Base-by-base conservation (phyloP, 2,329 filamentous ascomycete genomes). In the Calcarisporium arbuscula region DNA sequence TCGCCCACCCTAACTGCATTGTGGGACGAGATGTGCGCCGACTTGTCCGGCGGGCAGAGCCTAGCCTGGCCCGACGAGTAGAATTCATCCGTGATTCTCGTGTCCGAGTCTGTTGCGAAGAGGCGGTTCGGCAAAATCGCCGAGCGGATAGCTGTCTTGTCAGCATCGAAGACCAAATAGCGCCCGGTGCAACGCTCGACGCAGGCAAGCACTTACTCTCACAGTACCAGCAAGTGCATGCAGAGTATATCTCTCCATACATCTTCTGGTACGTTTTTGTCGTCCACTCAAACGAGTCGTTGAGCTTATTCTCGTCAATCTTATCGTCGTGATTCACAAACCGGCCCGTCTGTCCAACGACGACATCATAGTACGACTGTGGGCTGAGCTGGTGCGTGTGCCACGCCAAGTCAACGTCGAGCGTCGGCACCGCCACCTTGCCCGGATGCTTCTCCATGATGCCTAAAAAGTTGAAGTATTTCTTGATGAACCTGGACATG, bases 261-360 rank as follows among this genome's bases (percentile, higher is more conserved):
- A 62, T 55, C 21, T 74, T 72, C 47, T 83, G 73, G 58, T 87
- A 90, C 4, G 58, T 61, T 44, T 77, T 79, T 50, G 68, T 74
- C 0, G 84, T 90, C 73, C 75, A 84, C 51, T 79, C 74, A 49
- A 89, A 89, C 12, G 69, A 64, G 3, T 64, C 62, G 33, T 74
- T 74, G 8, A 90, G 71, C 33, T 65, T 68, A 17, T 61, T 61
- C 51, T 86, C 80, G 34, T 77, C 74, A 20, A 90, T 76, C 58
- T 87, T 87, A 66, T 90, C 85, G 57, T 89, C 80, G 53, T 90
- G 85, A 54, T 88, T n/a, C n/a, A n/a, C n/a, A n/a, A n/a, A n/a
- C 31, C 70, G 74, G 2, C 39, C 40, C 0, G 68, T 70, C 16
- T 55, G 53, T 1, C 32, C 35, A 2, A 68, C 51, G 2, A 74